Base-by-base conservation (phyloP, 108 stramenopile genomes). In the Fistulifera pelliculosa region DNA sequence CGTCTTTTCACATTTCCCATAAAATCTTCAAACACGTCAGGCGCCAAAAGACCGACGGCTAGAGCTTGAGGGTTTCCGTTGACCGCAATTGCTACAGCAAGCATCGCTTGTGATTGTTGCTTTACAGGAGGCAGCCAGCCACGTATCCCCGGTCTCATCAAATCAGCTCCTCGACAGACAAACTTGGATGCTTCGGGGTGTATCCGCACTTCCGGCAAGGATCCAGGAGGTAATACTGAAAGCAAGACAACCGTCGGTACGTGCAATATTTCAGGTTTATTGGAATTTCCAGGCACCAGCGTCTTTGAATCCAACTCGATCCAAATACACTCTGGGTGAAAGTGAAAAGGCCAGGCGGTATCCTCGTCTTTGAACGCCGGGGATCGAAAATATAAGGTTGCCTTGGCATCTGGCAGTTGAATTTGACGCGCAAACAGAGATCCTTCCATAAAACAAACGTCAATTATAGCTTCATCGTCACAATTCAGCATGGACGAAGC, bases 101-200 rank as follows among this genome's bases (percentile, higher is more conserved):
- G 42, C 58, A 83, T 61, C 4, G 79, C 75, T 44, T 81, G 81
- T 18, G 79, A 79, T 73, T 91, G 87, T 1, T 78, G 77, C 31
- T 58, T 43, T 0, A 77, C 68, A 0, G 62, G 57, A 41, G 87
- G 47, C 6, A 66, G 55, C 17, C 83, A 81, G 66, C 70, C 47
- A 3, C 45, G 40, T 38, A 92, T 85, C 0, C 90, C 90, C 2
- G 83, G 75, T 23, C 66, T 59, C 90, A 92, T 92, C 50, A 92
- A 62, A 64, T 87, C 68, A 23, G 90, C 90, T 23, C 90, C 90
- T 17, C 90, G 72, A 65, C 85, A 87, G 13, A 92, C 44, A 58
- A 68, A 92, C 53, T 85, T 83, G 49, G 85, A 80, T 5, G 76
- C 79, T 39, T 40, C 62, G 22, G 47, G 74, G 28, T 41, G 72